Percentiles rank a stretch among this genome's conserved stretches.
Evolutionary conservation across 2,329 filamentous ascomycete species (phyloP).

Genomic region (Penicillium sclerotiorum): DNA sequence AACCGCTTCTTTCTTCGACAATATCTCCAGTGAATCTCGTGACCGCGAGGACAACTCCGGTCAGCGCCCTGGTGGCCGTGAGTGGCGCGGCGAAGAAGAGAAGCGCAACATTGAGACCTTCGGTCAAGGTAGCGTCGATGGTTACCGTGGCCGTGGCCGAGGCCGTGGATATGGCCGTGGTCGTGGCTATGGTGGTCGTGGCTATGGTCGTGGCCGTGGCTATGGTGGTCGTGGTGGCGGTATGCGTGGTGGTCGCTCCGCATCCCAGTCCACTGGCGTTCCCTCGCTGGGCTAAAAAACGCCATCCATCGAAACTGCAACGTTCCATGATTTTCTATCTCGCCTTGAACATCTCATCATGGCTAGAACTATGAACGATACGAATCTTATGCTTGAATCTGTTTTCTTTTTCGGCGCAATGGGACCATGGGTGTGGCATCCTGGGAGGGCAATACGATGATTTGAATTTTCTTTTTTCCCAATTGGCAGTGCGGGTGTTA

Average conservation of each 20-base stretch:
- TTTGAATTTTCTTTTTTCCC: conserved; percentile 19
- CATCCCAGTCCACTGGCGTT: conserved; percentile 43
- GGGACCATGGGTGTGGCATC: conserved; percentile 25
- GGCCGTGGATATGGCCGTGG: conserved; percentile 60
- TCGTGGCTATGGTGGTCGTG: conserved; percentile 57
- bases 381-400: conserved; percentile 25
- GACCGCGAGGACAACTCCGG: conserved; percentile 74
- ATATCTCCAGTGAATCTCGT: conserved; percentile 91
- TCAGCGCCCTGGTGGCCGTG: conserved; percentile 73
- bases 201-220: conserved; percentile 59
- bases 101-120: conserved; percentile 98
- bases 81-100: conserved; percentile 91
- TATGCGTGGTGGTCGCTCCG: conserved; percentile 37
- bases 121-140: conserved; percentile 92
- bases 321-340: conserved; percentile 12
- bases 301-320: conserved; percentile 16
- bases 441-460: conserved; percentile 27
- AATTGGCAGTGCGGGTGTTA: conserved; percentile 25
- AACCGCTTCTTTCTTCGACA: conserved; percentile 90
- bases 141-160: conserved; percentile 78
- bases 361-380: conserved; percentile 28
- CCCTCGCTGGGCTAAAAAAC: conserved; percentile 35
- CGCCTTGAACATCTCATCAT: conserved; percentile 24
- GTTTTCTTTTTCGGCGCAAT: conserved; percentile 29
- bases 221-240: conserved; percentile 43